A percentile compares a stretch with the other conserved stretches of the same genome.
Conservation (phyloP, 2,329 filamentous ascomycete genomes). For the Fusarium domesticum region DNA sequence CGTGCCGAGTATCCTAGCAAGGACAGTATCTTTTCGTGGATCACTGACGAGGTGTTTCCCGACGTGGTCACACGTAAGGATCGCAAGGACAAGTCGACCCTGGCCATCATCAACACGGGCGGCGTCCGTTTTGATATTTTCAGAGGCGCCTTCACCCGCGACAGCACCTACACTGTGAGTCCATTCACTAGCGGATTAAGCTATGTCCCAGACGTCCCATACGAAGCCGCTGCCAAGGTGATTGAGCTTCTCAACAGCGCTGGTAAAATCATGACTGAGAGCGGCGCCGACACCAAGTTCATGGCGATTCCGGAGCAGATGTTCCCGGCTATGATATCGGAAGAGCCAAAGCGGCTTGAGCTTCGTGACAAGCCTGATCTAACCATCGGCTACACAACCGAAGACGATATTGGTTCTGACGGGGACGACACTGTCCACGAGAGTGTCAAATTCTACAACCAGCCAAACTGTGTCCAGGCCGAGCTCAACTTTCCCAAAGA, state of each 20-base stretch:
- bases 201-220: slow-evolving; percentile 78
- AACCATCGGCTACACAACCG: slow-evolving; percentile 77
- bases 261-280: slow-evolving; percentile 45
- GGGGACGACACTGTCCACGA: slow-evolving; percentile 89
- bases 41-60: slow-evolving; percentile 73
- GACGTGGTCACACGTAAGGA: slow-evolving; percentile 57
- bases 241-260: slow-evolving; percentile 56
- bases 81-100: slow-evolving; percentile 58
- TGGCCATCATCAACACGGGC: slow-evolving; percentile 84
- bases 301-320: slow-evolving; percentile 49
- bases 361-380: slow-evolving; percentile 43
- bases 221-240: slow-evolving; percentile 68
- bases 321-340: slow-evolving; percentile 22
- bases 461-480: slow-evolving; percentile 82
- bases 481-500: slow-evolving; percentile 58
- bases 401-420: slow-evolving; percentile 76
- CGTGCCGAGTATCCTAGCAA: slow-evolving; percentile 70
- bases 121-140: slow-evolving; percentile 95
- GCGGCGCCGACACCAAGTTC: slow-evolving; percentile 42
- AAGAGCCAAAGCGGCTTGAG: slow-evolving; percentile 31
- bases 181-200: slow-evolving; percentile 80
- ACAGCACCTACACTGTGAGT: slow-evolving; percentile 81
- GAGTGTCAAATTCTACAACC: slow-evolving; percentile 67
- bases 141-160: slow-evolving; percentile 83
- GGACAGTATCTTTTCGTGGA: slow-evolving; percentile 77